phyloP scores from a whole-genome alignment of 148 eudicot genomes.

The Suaeda aralocaspica region DNA sequence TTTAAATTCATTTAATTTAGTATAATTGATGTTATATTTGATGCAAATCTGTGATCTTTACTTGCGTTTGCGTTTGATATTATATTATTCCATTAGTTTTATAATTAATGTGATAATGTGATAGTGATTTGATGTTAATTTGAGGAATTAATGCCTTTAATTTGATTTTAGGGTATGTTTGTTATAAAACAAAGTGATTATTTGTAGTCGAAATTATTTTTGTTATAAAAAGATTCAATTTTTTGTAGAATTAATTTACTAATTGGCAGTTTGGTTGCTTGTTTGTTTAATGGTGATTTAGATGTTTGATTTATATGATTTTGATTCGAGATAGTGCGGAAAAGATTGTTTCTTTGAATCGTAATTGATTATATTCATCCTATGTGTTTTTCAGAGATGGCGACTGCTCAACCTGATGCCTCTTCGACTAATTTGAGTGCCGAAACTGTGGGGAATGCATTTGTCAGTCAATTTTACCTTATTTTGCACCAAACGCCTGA shows the following conservation, averaged over 20 bases:
- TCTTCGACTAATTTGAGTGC: constrained; percentile 18
- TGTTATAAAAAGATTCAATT: too few relatives aligned
- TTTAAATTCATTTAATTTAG: too few relatives aligned
- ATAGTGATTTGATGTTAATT: neutral
- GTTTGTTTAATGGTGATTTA: too few relatives aligned
- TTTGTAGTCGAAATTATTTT: too few relatives aligned
- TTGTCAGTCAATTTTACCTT: constrained; percentile 46
- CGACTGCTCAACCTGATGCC: constrained; percentile 24
- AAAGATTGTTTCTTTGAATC: neutral
- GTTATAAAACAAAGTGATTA: too few relatives aligned
- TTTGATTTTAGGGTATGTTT: too few relatives aligned
- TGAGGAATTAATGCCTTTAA: too few relatives aligned
- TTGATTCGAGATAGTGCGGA: too few relatives aligned
- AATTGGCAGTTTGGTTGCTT: too few relatives aligned
- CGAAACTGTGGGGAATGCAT: constrained; percentile 42
- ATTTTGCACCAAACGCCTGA: constrained; percentile 40
- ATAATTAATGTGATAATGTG: neutral
- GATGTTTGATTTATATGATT: too few relatives aligned
- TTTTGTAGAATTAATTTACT: too few relatives aligned
- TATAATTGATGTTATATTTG: neutral
- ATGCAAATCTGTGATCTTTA: neutral
- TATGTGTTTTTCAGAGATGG: constrained; percentile 49
- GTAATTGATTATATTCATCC: neutral
- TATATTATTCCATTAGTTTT: neutral
- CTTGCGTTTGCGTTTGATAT: neutral